These are phyloP conservation scores for Breviolum minutum DNA, from an alignment of 73 alveolate genomes.

Conservation along the genomic window DNA sequence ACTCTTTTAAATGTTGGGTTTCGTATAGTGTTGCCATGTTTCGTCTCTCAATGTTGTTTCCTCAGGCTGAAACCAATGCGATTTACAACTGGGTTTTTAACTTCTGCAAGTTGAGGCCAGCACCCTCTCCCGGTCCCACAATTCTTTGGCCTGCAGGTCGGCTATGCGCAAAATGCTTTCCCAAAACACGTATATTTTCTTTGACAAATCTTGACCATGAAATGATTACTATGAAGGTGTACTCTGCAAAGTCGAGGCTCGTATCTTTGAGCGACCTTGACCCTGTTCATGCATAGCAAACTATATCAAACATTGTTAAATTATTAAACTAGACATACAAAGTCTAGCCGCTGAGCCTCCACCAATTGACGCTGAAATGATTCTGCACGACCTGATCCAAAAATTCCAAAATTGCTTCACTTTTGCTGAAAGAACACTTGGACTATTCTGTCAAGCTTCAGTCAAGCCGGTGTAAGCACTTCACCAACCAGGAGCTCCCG, in stretches of 20 bases:
- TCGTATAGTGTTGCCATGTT: too few species aligned
- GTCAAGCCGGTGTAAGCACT: neutral
- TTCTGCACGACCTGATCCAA: conserved; percentile 70
- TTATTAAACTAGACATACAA: neutral
- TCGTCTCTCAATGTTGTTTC: neutral
- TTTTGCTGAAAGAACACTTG: neutral
- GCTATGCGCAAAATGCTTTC: too few species aligned
- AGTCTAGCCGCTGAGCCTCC: neutral
- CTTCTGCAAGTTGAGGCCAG: neutral
- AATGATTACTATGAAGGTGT: too few species aligned
- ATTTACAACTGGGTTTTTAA: neutral
- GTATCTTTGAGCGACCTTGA: too few species aligned
- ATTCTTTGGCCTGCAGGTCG: conserved; percentile 62
- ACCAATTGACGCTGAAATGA: conserved; percentile 68
- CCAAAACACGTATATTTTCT: too few species aligned
- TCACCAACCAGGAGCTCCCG: conserved; percentile 86
- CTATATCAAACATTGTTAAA: neutral
- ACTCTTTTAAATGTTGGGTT: too few species aligned
- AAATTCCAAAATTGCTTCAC: too few species aligned
- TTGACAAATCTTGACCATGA: too few species aligned
- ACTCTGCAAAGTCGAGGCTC: too few species aligned
- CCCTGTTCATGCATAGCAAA: neutral
- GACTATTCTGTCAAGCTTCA: neutral
- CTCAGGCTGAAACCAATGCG: neutral
- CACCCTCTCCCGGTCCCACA: conserved; percentile 81